Evolutionary conservation across 2,329 filamentous ascomycete species (phyloP), one percentile per base, ranked within the genome.

Genomic region (Escovopsis sp.): DNA sequence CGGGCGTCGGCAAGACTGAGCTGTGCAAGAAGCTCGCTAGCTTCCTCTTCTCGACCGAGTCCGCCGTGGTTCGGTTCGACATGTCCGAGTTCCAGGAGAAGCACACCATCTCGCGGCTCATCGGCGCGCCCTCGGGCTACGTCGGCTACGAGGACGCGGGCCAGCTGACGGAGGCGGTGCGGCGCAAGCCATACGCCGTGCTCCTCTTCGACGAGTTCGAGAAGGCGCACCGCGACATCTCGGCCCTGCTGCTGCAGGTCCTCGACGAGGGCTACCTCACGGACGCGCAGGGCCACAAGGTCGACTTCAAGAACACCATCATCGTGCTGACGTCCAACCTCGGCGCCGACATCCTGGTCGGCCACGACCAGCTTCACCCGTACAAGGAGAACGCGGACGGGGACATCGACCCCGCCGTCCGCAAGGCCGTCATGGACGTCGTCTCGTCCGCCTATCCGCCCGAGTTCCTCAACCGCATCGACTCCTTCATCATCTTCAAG

Each of bases 61-160:
- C 76, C 19, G 88, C 90, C 3, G 85, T 98, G 18, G 75, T 94
- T 25, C 73, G 90, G 25, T 96, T 96, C 56, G 90, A 96, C 57
- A 96, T 96, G 90, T 84, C 77, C 48, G 90, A 98, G 52, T 96
- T 94, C 55, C 86, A 93, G 52, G 90, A 96, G 54, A 94, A 93
- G 57, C 88, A 96, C 53, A 96, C 90, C 4, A 82, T 96, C 37
- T 93, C 84, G 19, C 73, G 88, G 14, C 70, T 96, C 23, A 94
- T 96, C 45, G 90, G 90, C 31, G 81, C 82, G 3, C 90, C 90
- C 0, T 88, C 90, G 5, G 88, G 88, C 16, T 96, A 96, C 51
- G 82, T 96, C 18, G 90, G 90, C 9, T 96, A 96, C 51, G 90
- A 98, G 32, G 90, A 96, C 51, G 87, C 88, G 4, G 90, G 90